Percentiles rank a stretch among this genome's conserved stretches.
Evolutionary conservation across 2,329 filamentous ascomycete species (phyloP).

Genomic region (Colletotrichum abscissum): DNA sequence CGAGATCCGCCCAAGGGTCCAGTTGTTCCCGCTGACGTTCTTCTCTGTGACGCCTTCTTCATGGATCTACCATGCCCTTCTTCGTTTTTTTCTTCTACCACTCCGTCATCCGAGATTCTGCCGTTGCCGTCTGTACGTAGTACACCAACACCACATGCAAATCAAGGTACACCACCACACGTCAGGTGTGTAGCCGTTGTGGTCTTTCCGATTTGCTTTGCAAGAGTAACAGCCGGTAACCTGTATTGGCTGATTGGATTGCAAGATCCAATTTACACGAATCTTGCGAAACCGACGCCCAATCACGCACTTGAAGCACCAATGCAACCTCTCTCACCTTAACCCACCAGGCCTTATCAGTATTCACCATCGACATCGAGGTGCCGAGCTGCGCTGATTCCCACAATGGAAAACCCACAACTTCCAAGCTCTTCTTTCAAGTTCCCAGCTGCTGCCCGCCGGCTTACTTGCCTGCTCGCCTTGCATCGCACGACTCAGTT

Average conservation of each 20-base stretch:
- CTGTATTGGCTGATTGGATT: not conserved
- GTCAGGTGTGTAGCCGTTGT: not conserved
- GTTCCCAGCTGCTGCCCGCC: not conserved
- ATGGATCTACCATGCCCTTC: conserved; percentile 12
- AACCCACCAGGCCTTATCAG: not conserved
- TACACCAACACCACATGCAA: too few species aligned
- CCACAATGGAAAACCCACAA: conserved; percentile 5
- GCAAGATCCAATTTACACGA: not conserved
- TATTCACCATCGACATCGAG: not conserved
- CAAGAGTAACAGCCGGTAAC: not conserved
- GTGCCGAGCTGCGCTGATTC: not conserved
- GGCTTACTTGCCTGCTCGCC: not conserved
- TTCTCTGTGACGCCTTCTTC: not conserved
- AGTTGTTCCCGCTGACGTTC: conserved; percentile 11
- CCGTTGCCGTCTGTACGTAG: not conserved
- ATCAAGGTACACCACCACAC: not conserved
- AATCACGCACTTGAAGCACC: not conserved
- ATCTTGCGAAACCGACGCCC: not conserved
- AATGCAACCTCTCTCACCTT: not conserved
- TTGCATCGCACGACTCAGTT: conserved; percentile 20
- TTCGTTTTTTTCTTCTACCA: not conserved
- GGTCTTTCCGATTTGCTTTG: not conserved
- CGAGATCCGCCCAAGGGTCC: conserved; percentile 26
- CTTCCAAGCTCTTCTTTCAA: not conserved
- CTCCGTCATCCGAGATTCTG: not conserved